phyloP scores from a whole-genome alignment of 2,329 filamentous ascomycete genomes.

The Colletotrichum sojae region DNA sequence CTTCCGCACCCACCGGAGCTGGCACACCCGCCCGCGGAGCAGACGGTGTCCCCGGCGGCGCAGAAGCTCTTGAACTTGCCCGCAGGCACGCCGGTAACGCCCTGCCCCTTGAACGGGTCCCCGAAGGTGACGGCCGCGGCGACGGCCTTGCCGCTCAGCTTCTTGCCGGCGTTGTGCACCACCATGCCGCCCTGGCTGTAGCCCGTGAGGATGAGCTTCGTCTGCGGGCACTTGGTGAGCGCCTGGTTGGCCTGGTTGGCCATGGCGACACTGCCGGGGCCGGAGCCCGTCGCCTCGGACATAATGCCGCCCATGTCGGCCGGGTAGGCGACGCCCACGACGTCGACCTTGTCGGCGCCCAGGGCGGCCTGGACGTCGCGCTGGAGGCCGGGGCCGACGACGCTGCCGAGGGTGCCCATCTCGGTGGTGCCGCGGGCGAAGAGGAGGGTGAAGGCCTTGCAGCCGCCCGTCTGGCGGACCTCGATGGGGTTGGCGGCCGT shows the following conservation, averaged over 20 bases:
- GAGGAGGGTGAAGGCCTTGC: constrained; percentile 65
- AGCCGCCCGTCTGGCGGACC: constrained; percentile 44
- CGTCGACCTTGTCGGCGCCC: constrained; percentile 59
- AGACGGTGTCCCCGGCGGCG: constrained; percentile 17
- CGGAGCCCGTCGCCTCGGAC: constrained; percentile 56
- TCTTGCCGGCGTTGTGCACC: constrained; percentile 60
- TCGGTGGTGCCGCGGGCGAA: constrained; percentile 70
- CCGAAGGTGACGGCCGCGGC: constrained; percentile 39
- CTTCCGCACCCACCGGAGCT: constrained; percentile 30
- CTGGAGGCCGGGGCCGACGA: constrained; percentile 66
- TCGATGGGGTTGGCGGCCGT: constrained; percentile 42
- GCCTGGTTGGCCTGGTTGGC: constrained; percentile 46
- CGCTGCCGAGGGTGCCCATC: constrained; percentile 63
- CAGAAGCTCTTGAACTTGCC: constrained; percentile 38
- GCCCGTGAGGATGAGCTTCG: constrained; percentile 62
- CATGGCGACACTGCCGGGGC: constrained; percentile 59
- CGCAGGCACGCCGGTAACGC: constrained; percentile 4
- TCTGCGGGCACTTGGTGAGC: constrained; percentile 58
- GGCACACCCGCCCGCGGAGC: constrained; percentile 30
- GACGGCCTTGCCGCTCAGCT: constrained; percentile 42
- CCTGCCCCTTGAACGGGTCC: constrained; percentile 35
- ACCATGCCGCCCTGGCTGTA: constrained; percentile 59
- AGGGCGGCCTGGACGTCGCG: constrained; percentile 57
- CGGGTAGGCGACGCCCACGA: constrained; percentile 69
- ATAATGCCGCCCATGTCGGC: constrained; percentile 61